A percentile compares a stretch with the other conserved stretches of the same genome.
Evolutionary conservation across 169 alveolate genomes (phyloP).

Genomic region (Besnoitia besnoiti): DNA sequence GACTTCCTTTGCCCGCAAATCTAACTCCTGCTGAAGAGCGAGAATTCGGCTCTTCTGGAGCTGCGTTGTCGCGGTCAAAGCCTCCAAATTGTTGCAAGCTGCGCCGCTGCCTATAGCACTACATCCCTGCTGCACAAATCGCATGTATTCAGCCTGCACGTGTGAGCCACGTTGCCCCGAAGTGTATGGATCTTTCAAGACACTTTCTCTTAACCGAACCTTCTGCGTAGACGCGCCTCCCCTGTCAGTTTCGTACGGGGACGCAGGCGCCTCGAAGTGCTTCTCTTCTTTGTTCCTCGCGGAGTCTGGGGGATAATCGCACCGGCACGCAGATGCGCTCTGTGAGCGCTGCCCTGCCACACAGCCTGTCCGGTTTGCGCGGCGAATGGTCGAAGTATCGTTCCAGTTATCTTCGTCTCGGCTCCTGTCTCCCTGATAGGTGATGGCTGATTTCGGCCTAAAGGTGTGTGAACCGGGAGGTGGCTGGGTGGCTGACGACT

Average conservation of each 20-base stretch:
- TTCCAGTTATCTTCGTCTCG: neutral
- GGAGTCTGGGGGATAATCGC: no score
- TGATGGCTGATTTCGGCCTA: neutral
- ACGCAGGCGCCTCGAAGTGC: no score
- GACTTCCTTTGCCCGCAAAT: neutral
- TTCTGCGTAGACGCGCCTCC: neutral
- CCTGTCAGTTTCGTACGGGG: neutral
- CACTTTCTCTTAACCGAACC: neutral
- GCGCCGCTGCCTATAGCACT: conserved; percentile 10
- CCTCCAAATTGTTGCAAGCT: neutral
- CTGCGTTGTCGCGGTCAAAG: neutral
- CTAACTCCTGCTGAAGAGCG: neutral
- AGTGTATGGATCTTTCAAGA: conserved; percentile 5
- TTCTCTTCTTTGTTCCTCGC: neutral
- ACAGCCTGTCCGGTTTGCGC: neutral
- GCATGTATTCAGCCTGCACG: neutral
- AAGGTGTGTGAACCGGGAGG: neutral
- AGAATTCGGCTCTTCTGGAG: neutral
- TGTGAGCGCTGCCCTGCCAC: neutral
- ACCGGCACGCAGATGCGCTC: conserved; percentile 4
- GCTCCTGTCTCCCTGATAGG: neutral
- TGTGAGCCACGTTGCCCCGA: neutral
- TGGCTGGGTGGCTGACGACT: neutral
- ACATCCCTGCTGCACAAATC: neutral
- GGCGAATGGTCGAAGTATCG: neutral